Conservation (phyloP, 2,329 filamentous ascomycete genomes). For the Neonectria neomacrospora region DNA sequence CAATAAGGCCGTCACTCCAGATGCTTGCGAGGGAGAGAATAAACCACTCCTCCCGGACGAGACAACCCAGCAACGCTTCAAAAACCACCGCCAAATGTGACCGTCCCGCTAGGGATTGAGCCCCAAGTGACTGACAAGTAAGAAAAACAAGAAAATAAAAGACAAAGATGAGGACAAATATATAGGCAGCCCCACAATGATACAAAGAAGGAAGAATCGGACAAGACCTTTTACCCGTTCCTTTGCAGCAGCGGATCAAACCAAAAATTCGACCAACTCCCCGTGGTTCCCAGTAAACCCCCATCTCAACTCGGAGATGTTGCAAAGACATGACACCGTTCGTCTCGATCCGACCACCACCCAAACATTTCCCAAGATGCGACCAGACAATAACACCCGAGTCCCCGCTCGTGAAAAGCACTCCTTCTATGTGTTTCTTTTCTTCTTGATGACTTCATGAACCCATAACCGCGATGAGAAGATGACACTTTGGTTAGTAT, state of each 20-base stretch:
- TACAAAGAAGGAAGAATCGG: slow-evolving; percentile 46
- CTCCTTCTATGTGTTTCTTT: slow-evolving; percentile 60
- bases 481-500: slow-evolving; percentile 48
- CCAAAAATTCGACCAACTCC: slow-evolving; percentile 52
- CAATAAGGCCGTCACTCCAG: slow-evolving; percentile 45
- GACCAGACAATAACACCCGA: slow-evolving; percentile 53
- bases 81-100: slow-evolving; percentile 36
- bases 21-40: slow-evolving; percentile 46
- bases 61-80: slow-evolving; percentile 46
- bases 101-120: slow-evolving; percentile 25
- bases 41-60: slow-evolving; percentile 41
- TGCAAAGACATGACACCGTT: slow-evolving; percentile 49
- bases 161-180: slow-evolving; percentile 46
- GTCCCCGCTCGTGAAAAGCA: slow-evolving; percentile 48
- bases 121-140: slow-evolving; percentile 27
- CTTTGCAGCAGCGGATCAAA: slow-evolving; percentile 46
- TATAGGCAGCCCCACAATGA: slow-evolving; percentile 44
- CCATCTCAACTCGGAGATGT: slow-evolving; percentile 47
- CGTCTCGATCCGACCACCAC: slow-evolving; percentile 49
- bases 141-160: slow-evolving; percentile 35
- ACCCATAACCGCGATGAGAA: slow-evolving; percentile 52
- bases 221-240: slow-evolving; percentile 46
- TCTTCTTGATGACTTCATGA: slow-evolving; percentile 58
- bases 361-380: slow-evolving; percentile 49
- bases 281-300: slow-evolving; percentile 47